These are phyloP conservation scores for Cymbidium sinense DNA, from an alignment of 106 monocot genomes.

Conservation along the genomic window DNA sequence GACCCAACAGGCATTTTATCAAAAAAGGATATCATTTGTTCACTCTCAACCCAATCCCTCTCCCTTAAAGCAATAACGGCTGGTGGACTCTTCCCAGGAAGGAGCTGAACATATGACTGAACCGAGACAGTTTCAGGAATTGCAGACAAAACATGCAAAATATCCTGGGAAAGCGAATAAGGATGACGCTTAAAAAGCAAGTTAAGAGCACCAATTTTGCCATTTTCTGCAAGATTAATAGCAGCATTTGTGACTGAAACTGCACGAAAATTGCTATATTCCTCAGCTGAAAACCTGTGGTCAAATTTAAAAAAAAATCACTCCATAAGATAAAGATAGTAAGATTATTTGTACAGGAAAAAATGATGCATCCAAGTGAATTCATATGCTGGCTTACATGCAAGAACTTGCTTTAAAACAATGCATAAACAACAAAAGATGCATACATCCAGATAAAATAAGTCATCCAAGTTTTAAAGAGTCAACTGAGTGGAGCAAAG, in stretches of 20 bases:
- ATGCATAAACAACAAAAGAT: neutral
- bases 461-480: neutral
- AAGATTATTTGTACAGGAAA: neutral
- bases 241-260: conserved; percentile 43
- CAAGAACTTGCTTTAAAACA: neutral
- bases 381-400: neutral
- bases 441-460: neutral
- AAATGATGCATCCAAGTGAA: neutral
- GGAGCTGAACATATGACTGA: conserved; percentile 80
- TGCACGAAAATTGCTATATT: conserved; percentile 73
- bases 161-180: conserved; percentile 49
- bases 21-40: conserved; percentile 52
- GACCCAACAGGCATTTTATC: conserved; percentile 21
- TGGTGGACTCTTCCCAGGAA: conserved; percentile 65
- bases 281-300: conserved; percentile 55
- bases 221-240: conserved; percentile 75
- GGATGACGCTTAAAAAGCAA: conserved; percentile 94
- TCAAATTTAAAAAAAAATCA: neutral
- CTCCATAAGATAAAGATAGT: neutral
- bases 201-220: conserved; percentile 93
- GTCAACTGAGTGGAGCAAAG: neutral
- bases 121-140: conserved; percentile 90
- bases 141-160: conserved; percentile 61
- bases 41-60: conserved; percentile 86
- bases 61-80: conserved; percentile 45